These are phyloP conservation scores for Salvia rosmarinus DNA, from an alignment of 257 asterid genomes.

Conservation along the genomic window DNA sequence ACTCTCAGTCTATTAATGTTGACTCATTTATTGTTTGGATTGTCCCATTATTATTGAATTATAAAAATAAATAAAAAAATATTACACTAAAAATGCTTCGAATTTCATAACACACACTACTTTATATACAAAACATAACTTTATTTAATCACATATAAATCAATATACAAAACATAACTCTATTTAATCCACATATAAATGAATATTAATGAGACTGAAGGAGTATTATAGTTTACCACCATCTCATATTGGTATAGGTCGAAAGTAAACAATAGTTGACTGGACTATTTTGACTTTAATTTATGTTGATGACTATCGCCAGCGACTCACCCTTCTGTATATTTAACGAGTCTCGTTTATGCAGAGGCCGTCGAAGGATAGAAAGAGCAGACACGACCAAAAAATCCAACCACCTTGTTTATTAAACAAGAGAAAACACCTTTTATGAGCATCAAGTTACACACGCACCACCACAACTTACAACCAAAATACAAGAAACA, in stretches of 20 bases:
- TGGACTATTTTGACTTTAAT: neutral
- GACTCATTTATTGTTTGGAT: no score
- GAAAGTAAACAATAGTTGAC: neutral
- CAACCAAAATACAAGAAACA: conserved; percentile 37
- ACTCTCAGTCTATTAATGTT: no score
- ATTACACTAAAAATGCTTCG: no score
- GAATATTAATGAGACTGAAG: no score
- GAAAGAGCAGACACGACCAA: neutral
- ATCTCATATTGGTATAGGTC: neutral
- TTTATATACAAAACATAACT: no score
- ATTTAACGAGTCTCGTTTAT: neutral
- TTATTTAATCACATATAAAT: no score
- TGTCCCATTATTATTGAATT: no score
- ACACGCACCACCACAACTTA: conserved; percentile 29
- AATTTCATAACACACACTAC: no score
- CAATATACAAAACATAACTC: no score
- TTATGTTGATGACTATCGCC: neutral
- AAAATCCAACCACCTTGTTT: conserved; percentile 11
- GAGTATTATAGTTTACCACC: no score
- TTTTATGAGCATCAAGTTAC: conserved; percentile 30
- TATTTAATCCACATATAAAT: no score
- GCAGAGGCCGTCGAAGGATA: neutral
- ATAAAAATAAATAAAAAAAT: no score
- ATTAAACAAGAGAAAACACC: conserved; percentile 19
- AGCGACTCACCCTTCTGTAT: neutral